Evolutionary conservation across 1,284 basidiomycete species (phyloP).

Genomic region (Rhodofomes roseus): DNA sequence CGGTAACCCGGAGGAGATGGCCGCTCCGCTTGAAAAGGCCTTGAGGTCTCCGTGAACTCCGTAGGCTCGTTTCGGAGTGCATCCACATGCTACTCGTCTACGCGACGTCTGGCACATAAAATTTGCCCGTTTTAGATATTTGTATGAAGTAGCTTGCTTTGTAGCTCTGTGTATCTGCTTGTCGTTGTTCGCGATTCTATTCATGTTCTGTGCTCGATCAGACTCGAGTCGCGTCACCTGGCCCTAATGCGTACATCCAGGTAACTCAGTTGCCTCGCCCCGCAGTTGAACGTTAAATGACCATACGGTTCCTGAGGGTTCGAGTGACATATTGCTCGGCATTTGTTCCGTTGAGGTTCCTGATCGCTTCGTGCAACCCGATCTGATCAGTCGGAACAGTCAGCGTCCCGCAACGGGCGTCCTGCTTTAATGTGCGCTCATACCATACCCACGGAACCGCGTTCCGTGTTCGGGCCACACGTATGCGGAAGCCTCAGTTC

Average conservation of each 20-base stretch:
- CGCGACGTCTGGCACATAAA: not conserved
- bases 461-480: not conserved
- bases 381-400: not conserved
- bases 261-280: too few relatives aligned
- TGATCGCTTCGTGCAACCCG: not conserved
- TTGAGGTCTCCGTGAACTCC: slow-evolving; percentile 14
- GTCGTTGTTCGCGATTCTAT: not conserved
- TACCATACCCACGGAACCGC: not conserved
- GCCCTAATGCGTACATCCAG: too few relatives aligned
- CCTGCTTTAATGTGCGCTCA: not conserved
- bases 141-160: not conserved
- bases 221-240: too few relatives aligned
- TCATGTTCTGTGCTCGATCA: too few relatives aligned
- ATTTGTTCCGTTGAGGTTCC: not conserved
- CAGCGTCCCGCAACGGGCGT: too few relatives aligned
- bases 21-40: slow-evolving; percentile 21
- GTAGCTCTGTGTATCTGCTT: not conserved
- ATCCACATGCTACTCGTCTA: not conserved
- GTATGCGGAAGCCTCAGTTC: too few relatives aligned
- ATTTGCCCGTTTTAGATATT: not conserved
- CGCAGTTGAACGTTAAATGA: not conserved
- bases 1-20: slow-evolving; percentile 31
- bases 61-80: not conserved
- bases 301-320: not conserved
- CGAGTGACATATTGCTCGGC: not conserved